Evolutionary conservation across 2,329 filamentous ascomycete species (phyloP).

Genomic region (Aspergillus sp.): DNA sequence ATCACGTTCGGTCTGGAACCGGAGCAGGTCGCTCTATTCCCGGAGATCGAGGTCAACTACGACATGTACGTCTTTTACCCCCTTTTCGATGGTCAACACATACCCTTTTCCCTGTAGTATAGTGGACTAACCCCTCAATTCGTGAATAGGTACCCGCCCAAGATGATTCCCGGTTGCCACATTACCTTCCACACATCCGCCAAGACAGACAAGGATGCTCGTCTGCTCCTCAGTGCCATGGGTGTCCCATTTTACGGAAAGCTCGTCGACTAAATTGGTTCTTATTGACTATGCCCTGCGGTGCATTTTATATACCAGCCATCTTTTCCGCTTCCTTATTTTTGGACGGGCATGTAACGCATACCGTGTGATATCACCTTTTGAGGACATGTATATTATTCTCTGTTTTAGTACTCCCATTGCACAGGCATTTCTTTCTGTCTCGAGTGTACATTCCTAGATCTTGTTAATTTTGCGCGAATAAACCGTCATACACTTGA

Average conservation of each 20-base stretch:
- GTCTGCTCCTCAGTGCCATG: conserved; percentile 69
- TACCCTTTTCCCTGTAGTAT: background rate
- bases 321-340: background rate
- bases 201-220: conserved; percentile 79
- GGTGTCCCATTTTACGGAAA: conserved; percentile 84
- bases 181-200: conserved; percentile 83
- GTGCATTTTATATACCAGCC: background rate
- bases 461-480: background rate
- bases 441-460: background rate
- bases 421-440: conserved; percentile 1
- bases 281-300: background rate
- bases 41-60: conserved; percentile 92
- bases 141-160: conserved; percentile 56
- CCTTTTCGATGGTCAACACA: conserved; percentile 2
- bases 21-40: conserved; percentile 78
- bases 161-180: conserved; percentile 82
- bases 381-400: conserved; percentile 17
- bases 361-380: background rate
- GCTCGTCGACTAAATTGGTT: conserved; percentile 51
- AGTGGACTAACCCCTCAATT: background rate
- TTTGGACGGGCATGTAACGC: conserved; percentile 5
- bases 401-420: conserved; percentile 16
- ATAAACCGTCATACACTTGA: background rate
- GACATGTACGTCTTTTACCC: conserved; percentile 66
- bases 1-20: conserved; percentile 76